phyloP scores from a whole-genome alignment of 106 monocot species.

The Acanthochlamys bracteata region DNA sequence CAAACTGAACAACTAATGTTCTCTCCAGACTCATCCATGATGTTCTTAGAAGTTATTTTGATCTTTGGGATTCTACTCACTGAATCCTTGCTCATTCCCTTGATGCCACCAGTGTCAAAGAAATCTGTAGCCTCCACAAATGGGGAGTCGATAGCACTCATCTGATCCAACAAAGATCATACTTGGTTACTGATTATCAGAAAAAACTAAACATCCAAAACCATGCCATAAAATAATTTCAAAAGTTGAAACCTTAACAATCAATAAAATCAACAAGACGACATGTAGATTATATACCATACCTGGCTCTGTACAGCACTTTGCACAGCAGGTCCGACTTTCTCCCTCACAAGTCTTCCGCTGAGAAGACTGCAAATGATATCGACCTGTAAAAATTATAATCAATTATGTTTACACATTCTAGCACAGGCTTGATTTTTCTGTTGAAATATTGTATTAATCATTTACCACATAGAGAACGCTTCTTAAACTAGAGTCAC shows the following conservation, averaged over 20 bases:
- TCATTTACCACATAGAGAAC: conserved; percentile 52
- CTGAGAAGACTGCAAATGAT: conserved; percentile 65
- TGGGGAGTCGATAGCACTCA: conserved; percentile 46
- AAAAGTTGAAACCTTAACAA: too few species aligned
- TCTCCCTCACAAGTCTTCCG: conserved; percentile 65
- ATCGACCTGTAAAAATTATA: conserved; percentile 37
- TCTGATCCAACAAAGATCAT: conserved; percentile 40
- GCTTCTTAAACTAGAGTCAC: conserved; percentile 46
- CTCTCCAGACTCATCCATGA: conserved; percentile 42
- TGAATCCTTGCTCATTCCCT: conserved; percentile 50
- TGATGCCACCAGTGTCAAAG: conserved; percentile 51
- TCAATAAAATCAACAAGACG: too few species aligned
- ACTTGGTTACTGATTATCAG: too few species aligned
- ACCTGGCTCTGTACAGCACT: conserved; percentile 89
- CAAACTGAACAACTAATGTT: conserved; percentile 62
- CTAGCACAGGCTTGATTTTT: too few species aligned
- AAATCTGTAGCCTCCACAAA: conserved; percentile 51
- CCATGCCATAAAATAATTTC: too few species aligned
- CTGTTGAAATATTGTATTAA: too few species aligned
- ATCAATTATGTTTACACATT: too few species aligned
- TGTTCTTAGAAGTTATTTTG: conserved; percentile 32
- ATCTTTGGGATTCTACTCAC: conserved; percentile 50
- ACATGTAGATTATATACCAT: too few species aligned
- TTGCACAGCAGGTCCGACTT: conserved; percentile 75
- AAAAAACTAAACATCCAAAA: too few species aligned